These are phyloP conservation scores for Camellia granthamiana DNA, from an alignment of 148 eudicot genomes.

Conservation along the genomic window DNA sequence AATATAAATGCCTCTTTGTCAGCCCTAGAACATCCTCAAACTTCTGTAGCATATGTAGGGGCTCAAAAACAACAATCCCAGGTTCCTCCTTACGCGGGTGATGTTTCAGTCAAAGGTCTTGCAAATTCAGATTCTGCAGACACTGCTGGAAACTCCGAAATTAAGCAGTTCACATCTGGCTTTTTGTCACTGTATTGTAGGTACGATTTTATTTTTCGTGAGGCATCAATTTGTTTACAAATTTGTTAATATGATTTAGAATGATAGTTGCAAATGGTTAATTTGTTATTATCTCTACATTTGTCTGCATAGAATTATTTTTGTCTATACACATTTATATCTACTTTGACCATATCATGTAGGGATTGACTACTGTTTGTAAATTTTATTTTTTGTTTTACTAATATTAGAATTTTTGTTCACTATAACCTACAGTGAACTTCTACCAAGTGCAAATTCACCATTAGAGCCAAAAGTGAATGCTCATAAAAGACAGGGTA, in stretches of 20 bases:
- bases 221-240: neutral
- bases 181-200: constrained; percentile 71
- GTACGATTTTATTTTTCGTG: constrained; percentile 24
- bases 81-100: constrained; percentile 16
- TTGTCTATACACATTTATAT: neutral
- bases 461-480: constrained; percentile 28
- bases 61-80: constrained; percentile 19
- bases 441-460: constrained; percentile 35
- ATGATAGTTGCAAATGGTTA: neutral
- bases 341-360: neutral
- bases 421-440: constrained; percentile 34
- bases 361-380: neutral
- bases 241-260: neutral
- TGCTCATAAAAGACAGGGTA: constrained; percentile 59
- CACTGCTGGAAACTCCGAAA: constrained; percentile 34
- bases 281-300: neutral
- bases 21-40: constrained; percentile 23
- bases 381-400: neutral
- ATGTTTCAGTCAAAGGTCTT: constrained; percentile 20
- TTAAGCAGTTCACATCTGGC: constrained; percentile 57
- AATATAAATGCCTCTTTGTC: constrained; percentile 20
- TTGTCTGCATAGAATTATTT: neutral
- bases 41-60: constrained; percentile 22
- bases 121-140: constrained; percentile 21
- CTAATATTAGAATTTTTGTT: neutral